Conservation (phyloP, 495 filamentous ascomycete species). For the Aspergillus funiculosus region DNA sequence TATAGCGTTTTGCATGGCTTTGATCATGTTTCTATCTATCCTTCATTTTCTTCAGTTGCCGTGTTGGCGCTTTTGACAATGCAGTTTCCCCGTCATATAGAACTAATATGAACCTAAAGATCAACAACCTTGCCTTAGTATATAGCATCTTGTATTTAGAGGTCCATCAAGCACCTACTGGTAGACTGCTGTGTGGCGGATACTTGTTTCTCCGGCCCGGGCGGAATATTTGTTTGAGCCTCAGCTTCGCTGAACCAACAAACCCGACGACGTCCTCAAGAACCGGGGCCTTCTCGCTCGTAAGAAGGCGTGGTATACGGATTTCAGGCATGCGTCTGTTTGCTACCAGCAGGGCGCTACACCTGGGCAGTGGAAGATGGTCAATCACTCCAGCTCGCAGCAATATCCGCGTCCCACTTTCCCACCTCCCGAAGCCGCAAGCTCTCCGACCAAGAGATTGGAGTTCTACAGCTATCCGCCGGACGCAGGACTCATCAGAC, state of each 20-base stretch:
- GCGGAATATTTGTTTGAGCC: conserved; percentile 6
- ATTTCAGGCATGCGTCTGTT: conserved; percentile 36
- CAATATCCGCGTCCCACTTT: conserved; percentile 27
- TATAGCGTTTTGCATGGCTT: conserved; percentile 11
- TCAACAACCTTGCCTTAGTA: too few relatives aligned
- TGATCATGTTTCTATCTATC: conserved; percentile 11
- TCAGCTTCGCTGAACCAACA: too few relatives aligned
- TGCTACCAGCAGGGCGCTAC: conserved; percentile 43
- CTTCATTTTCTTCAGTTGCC: conserved; percentile 5
- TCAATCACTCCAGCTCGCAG: conserved; percentile 25
- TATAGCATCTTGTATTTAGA: too few relatives aligned
- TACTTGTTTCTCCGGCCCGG: conserved; percentile 1
- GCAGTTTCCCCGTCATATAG: conserved; percentile 2
- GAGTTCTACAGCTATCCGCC: conserved; percentile 34
- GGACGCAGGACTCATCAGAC: conserved; percentile 17
- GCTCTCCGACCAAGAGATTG: conserved; percentile 20
- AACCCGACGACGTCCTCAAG: too few relatives aligned
- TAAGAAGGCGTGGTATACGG: not conserved
- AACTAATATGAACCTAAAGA: conserved; percentile 8
- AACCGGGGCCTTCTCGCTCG: not conserved
- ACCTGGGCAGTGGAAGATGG: conserved; percentile 38
- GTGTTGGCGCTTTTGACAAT: conserved; percentile 1
- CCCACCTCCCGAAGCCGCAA: conserved; percentile 14
- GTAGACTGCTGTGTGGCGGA: not conserved
- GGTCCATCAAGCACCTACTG: not conserved